Percentiles rank a stretch among this genome's conserved stretches.
These are phyloP conservation scores for Malus sieversii DNA, from an alignment of 306 rosid species.

Conservation along the genomic window DNA sequence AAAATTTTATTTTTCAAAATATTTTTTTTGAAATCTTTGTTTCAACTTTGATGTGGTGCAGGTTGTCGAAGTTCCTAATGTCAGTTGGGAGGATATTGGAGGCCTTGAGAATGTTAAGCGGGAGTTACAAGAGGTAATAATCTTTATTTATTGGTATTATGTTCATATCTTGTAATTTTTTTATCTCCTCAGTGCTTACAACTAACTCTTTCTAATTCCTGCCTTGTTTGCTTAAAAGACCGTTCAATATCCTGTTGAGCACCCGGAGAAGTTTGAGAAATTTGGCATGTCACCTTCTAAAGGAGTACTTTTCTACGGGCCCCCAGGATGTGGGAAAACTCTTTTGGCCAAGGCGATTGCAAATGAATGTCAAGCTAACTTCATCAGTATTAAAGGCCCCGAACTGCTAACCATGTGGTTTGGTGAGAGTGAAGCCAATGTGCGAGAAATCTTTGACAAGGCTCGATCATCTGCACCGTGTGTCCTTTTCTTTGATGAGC, in stretches of 20 bases:
- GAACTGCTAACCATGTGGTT: slow-evolving; percentile 58
- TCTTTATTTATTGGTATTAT: not conserved
- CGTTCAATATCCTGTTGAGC: slow-evolving; percentile 59
- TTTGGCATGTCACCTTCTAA: slow-evolving; percentile 60
- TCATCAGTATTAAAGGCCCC: slow-evolving; percentile 51
- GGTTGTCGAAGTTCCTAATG: slow-evolving; percentile 59
- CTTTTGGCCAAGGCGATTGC: slow-evolving; percentile 56
- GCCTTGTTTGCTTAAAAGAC: slow-evolving; percentile 24
- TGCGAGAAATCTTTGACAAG: slow-evolving; percentile 53
- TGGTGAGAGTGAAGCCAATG: slow-evolving; percentile 66
- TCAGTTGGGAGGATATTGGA: slow-evolving; percentile 50
- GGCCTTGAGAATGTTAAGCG: slow-evolving; percentile 61
- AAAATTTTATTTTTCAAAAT: no score
- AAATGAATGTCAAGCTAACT: slow-evolving; percentile 53
- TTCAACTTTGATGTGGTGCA: not conserved
- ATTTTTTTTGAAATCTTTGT: not conserved
- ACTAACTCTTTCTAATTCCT: not conserved
- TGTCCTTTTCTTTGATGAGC: slow-evolving; percentile 61
- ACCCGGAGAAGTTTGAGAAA: slow-evolving; percentile 51
- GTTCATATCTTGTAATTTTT: not conserved
- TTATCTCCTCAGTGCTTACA: not conserved
- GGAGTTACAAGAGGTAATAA: slow-evolving; percentile 45
- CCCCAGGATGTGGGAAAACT: slow-evolving; percentile 58
- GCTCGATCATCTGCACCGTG: slow-evolving; percentile 51
- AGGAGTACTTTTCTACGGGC: slow-evolving; percentile 58